A percentile compares a stretch with the other conserved stretches of the same genome.
These are phyloP conservation scores for Capronia epimyces DNA, from an alignment of 2,329 filamentous ascomycete species.

Conservation along the genomic window DNA sequence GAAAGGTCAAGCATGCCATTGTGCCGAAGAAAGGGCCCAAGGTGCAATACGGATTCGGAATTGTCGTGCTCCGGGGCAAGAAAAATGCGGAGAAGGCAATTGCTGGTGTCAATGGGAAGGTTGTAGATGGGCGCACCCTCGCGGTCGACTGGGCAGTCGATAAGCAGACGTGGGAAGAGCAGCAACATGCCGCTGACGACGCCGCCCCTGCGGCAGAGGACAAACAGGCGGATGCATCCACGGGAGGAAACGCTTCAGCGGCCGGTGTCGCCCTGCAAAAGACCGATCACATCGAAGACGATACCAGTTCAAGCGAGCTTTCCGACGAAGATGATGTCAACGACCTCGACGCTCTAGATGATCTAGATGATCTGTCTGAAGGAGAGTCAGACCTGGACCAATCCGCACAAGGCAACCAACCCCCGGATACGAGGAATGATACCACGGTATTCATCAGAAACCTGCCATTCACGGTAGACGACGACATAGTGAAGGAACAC, in stretches of 20 bases:
- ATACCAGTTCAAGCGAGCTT: constrained; percentile 38
- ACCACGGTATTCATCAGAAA: constrained; percentile 90
- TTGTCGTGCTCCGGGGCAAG: constrained; percentile 77
- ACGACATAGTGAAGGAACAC: constrained; percentile 75
- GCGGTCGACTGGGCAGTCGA: constrained; percentile 98
- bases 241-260: neutral
- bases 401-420: constrained; percentile 41
- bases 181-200: constrained; percentile 42
- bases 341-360: constrained; percentile 37
- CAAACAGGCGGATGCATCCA: constrained; percentile 28
- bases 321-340: constrained; percentile 42
- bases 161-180: constrained; percentile 74
- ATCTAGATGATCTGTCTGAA: constrained; percentile 39
- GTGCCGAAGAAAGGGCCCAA: constrained; percentile 63
- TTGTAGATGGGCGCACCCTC: constrained; percentile 77
- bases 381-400: constrained; percentile 40
- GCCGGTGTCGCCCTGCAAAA: neutral
- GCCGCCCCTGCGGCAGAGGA: constrained; percentile 34
- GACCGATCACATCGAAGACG: constrained; percentile 28
- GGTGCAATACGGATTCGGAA: constrained; percentile 78
- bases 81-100: constrained; percentile 91
- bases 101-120: constrained; percentile 78
- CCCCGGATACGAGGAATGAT: constrained; percentile 37
- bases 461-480: constrained; percentile 79
- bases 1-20: constrained; percentile 83